phyloP scores from a whole-genome alignment of 108 stramenopile genomes.

The Cyclotella kingstonii region DNA sequence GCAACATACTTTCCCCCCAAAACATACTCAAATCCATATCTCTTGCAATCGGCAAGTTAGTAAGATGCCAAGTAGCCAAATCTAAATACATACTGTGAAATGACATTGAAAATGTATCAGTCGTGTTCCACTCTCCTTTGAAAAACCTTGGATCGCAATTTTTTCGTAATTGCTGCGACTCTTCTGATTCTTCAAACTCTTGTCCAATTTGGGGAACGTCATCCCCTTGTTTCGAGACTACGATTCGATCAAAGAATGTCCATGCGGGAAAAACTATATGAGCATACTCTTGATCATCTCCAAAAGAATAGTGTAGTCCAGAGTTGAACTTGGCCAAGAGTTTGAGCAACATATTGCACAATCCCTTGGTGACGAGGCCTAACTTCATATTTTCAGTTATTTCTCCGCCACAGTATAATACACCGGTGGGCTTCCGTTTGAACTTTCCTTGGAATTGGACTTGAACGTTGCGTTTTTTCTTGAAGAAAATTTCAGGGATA shows the following conservation, averaged over 20 bases:
- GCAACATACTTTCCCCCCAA: conserved; percentile 49
- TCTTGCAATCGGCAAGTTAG: conserved; percentile 58
- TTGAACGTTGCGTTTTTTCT: not conserved
- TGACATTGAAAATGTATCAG: conserved; percentile 63
- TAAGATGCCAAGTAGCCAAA: conserved; percentile 67
- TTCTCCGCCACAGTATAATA: conserved; percentile 70
- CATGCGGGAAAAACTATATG: conserved; percentile 67
- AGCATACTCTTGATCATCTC: conserved; percentile 60
- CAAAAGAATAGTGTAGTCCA: conserved; percentile 74
- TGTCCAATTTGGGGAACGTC: conserved; percentile 55
- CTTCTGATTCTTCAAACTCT: conserved; percentile 51
- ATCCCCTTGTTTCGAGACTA: conserved; percentile 61
- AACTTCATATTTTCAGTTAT: conserved; percentile 71
- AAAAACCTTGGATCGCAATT: not conserved
- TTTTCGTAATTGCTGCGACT: conserved; percentile 41
- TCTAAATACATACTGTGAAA: conserved; percentile 83
- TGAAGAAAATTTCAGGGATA: conserved; percentile 45
- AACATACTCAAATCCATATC: conserved; percentile 67
- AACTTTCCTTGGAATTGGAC: conserved; percentile 83
- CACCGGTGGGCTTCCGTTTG: conserved; percentile 62
- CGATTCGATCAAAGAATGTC: conserved; percentile 59
- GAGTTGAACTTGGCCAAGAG: conserved; percentile 29
- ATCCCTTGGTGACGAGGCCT: conserved; percentile 67
- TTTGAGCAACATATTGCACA: conserved; percentile 48
- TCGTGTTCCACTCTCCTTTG: conserved; percentile 53